A percentile compares a stretch with the other conserved stretches of the same genome.
These are phyloP conservation scores for Luvunga scandens DNA, from an alignment of 345 rosid genomes.

Conservation along the genomic window DNA sequence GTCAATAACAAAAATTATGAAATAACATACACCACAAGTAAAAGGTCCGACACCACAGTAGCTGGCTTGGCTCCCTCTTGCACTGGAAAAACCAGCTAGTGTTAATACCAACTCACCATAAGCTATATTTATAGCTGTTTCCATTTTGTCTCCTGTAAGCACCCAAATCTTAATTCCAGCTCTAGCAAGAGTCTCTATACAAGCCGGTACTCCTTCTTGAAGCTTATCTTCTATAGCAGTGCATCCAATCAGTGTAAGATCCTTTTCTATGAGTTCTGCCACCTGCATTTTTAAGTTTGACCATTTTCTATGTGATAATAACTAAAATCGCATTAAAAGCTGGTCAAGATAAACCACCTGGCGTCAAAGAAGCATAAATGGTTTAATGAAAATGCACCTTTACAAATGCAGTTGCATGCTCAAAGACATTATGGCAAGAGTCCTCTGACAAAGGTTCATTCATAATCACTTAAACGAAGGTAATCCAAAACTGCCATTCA, in stretches of 20 bases:
- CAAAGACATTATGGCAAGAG: not conserved
- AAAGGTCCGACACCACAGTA: not conserved
- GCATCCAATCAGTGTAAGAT: conserved; percentile 82
- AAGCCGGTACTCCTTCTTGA: conserved; percentile 97
- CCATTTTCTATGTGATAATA: conserved; percentile 6
- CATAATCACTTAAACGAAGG: not conserved
- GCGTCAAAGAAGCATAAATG: conserved; percentile 8
- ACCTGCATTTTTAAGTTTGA: conserved; percentile 55
- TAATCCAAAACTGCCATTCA: not conserved
- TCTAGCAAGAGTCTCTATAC: conserved; percentile 93
- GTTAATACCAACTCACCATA: conserved; percentile 55
- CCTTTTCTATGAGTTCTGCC: conserved; percentile 89
- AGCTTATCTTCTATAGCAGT: conserved; percentile 99
- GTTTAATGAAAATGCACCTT: not conserved
- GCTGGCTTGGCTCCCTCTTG: no score
- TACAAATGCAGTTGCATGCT: conserved; percentile 7
- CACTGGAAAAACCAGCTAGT: not conserved
- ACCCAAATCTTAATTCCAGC: conserved; percentile 99
- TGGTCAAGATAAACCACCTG: not conserved
- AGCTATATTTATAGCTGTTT: conserved; percentile 98
- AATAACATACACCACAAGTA: conserved; percentile 11
- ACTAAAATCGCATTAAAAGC: conserved; percentile 5
- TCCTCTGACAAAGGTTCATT: not conserved
- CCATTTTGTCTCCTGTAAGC: conserved; percentile 98
- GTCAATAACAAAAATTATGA: conserved; percentile 2